These are phyloP conservation scores for Trifolium fragiferum DNA, from an alignment of 306 rosid genomes.

Conservation along the genomic window DNA sequence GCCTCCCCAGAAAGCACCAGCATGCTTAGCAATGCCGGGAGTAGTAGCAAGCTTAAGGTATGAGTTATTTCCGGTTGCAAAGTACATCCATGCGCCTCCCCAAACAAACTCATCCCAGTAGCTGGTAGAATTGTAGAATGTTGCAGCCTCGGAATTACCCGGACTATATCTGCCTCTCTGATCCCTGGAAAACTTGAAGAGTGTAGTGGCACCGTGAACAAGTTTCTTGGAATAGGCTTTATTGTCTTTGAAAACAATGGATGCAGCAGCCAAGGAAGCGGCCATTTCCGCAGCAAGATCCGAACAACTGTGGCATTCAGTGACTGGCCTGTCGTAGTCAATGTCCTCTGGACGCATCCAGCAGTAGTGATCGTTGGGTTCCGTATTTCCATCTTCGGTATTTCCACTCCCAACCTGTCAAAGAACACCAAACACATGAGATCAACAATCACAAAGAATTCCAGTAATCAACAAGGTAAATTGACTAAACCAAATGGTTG, in stretches of 20 bases:
- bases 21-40: conserved; percentile 88
- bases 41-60: conserved; percentile 88
- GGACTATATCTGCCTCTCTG: conserved; percentile 84
- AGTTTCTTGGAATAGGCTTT: conserved; percentile 95
- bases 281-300: conserved; percentile 99
- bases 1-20: conserved; percentile 99
- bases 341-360: conserved; percentile 99
- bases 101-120: conserved; percentile 94
- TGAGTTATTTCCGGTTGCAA: conserved; percentile 86
- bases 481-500: not conserved
- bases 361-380: conserved; percentile 92
- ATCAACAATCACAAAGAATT: not conserved
- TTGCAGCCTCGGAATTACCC: conserved; percentile 66
- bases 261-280: conserved; percentile 90
- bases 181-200: conserved; percentile 70
- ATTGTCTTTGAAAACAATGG: conserved; percentile 98
- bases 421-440: conserved; percentile 28
- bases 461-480: not conserved
- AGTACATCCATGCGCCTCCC: conserved; percentile 99
- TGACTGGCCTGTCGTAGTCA: conserved; percentile 81
- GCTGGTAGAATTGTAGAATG: conserved; percentile 78
- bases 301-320: conserved; percentile 61
- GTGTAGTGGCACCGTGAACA: conserved; percentile 91
- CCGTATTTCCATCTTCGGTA: conserved; percentile 78
- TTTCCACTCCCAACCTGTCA: conserved; percentile 82